Conservation (phyloP, 805 yeast genomes). For the Lipomyces oligophaga region DNA sequence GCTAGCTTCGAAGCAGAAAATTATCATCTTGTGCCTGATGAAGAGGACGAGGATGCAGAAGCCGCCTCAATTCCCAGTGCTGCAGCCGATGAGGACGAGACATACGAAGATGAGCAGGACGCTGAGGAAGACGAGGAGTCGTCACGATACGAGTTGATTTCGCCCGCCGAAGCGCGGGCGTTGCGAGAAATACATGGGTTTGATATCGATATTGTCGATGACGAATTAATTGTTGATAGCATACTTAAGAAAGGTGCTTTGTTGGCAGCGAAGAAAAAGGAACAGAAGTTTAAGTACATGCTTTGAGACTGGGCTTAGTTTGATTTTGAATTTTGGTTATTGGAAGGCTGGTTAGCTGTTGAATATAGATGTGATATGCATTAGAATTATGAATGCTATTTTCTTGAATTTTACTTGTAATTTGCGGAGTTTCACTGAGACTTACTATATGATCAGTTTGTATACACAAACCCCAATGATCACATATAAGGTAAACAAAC, state of each 20-base stretch:
- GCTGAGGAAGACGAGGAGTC: slow-evolving; percentile 20
- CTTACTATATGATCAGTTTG: no score
- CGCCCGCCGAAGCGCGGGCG: slow-evolving; percentile 22
- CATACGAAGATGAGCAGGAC: slow-evolving; percentile 13
- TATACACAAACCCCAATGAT: no score
- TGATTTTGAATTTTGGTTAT: background rate
- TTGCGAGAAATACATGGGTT: slow-evolving; percentile 27
- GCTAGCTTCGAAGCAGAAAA: slow-evolving; percentile 14
- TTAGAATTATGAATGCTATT: no score
- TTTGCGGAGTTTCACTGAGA: no score
- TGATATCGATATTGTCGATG: slow-evolving; percentile 26
- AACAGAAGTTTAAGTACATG: slow-evolving; percentile 21
- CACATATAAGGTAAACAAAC: no score
- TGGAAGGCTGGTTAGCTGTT: background rate
- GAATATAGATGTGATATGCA: background rate
- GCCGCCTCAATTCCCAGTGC: slow-evolving; percentile 4
- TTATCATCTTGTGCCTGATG: slow-evolving; percentile 15
- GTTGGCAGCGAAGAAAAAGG: slow-evolving; percentile 18
- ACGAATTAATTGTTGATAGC: slow-evolving; percentile 20
- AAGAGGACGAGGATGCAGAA: background rate
- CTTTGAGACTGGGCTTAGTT: slow-evolving; percentile 14
- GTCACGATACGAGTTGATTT: slow-evolving; percentile 23
- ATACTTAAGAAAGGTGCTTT: slow-evolving; percentile 22
- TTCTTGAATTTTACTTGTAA: no score
- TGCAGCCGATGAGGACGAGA: slow-evolving; percentile 18